A percentile compares a stretch with the other conserved stretches of the same genome.
These are phyloP conservation scores for Xylaria sp. DNA, from an alignment of 2,329 filamentous ascomycete species.

Conservation along the genomic window DNA sequence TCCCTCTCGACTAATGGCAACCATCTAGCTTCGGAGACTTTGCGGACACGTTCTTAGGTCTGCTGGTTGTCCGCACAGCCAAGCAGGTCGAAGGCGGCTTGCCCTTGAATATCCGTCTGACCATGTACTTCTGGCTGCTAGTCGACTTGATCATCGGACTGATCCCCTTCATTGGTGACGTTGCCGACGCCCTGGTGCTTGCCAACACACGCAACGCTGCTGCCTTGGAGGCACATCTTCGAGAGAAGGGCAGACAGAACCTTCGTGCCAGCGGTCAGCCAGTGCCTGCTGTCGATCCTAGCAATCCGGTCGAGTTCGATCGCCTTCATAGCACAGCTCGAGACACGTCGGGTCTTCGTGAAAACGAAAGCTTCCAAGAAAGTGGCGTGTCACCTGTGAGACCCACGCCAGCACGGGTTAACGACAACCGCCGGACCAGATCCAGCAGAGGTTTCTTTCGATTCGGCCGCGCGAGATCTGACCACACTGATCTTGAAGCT, in stretches of 20 bases:
- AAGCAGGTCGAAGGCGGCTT: conserved; percentile 72
- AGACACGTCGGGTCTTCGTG: conserved; percentile 11
- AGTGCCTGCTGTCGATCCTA: conserved; percentile 46
- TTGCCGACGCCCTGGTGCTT: conserved; percentile 66
- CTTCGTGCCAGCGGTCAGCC: conserved; percentile 43
- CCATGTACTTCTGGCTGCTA: conserved; percentile 77
- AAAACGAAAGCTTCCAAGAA: conserved; percentile 17
- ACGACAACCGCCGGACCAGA: conserved; percentile 21
- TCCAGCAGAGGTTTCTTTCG: conserved; percentile 29
- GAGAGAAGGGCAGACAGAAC: conserved; percentile 59
- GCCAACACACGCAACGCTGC: conserved; percentile 73
- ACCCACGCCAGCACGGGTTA: conserved; percentile 24
- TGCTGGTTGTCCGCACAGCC: conserved; percentile 70
- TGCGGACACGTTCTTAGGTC: conserved; percentile 65
- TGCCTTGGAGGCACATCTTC: conserved; percentile 61
- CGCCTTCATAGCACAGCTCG: conserved; percentile 25
- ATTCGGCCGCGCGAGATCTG: conserved; percentile 31
- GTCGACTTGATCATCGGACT: conserved; percentile 70
- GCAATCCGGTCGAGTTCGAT: conserved; percentile 49
- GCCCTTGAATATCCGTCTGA: conserved; percentile 51
- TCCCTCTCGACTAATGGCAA: conserved; percentile 37
- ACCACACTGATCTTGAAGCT: conserved; percentile 28
- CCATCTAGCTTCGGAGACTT: conserved; percentile 63
- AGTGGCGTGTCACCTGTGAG: conserved; percentile 21
- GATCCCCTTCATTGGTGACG: conserved; percentile 69